Evolutionary conservation across 148 eudicot species (phyloP), one percentile per base, ranked within the genome.

Genomic region (Diospyros lotus): DNA sequence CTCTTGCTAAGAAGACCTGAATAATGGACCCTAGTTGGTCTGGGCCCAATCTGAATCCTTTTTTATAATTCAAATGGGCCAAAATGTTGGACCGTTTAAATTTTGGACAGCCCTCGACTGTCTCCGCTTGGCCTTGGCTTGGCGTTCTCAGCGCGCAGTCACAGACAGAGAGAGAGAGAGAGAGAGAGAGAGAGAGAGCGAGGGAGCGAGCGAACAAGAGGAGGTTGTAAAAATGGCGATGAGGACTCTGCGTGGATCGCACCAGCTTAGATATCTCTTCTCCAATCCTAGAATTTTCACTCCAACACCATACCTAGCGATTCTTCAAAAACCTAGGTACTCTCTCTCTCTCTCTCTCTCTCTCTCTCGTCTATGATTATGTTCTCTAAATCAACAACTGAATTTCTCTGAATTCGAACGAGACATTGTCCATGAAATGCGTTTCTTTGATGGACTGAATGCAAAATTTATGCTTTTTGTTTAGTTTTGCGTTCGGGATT

Each of bases 251-350:
- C 51, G 82, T 76, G 84, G 77, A 80, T 75, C 80, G 43, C 71
- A n/a, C 40, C 63, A 74, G 58, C 81, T 81, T 43, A 75, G 53
- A 45, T 80, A 79, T 72, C 64, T 50, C 48, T 38, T 51, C 62
- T 42, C 53, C 43, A 44, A 54, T 51, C 71, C 62, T 15, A 7
- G 5, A 4, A 5, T 69, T 64, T 53, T 69, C 70, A 44, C 64
- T 13, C 75, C 76, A 11, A 42, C 60, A 4, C 66, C 75, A 11
- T 18, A 66, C 4, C 58, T 43, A 54, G 56, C 62, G 75, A 5
- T 75, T 58, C 75, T 68, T 75, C 83, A 53, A 46, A 79, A 51
- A 54, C 74, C 71, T 77, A 76, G 90, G 91, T 90, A 79, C 6
- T 2, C 68, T 63, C 66, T 64, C 51, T 58, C 73, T 52, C 63